Conservation (phyloP, 768 basidiomycete genomes). For the Hygrophorus russula region DNA sequence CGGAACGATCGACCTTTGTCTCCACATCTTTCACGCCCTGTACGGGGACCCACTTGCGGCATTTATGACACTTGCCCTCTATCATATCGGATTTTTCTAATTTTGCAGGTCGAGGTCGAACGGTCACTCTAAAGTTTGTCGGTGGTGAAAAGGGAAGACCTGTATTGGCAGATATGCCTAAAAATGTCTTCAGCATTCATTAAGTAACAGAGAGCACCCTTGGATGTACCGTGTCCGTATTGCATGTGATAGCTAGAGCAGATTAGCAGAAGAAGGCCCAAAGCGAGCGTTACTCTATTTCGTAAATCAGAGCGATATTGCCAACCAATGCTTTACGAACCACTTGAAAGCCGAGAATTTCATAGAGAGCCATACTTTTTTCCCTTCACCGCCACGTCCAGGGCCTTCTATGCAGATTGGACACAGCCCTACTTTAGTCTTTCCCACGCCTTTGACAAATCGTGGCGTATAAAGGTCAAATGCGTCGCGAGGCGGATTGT, state of each 20-base stretch:
- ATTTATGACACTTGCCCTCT: constrained; percentile 74
- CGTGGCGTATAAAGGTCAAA: constrained; percentile 73
- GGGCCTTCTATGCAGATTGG: constrained; percentile 60
- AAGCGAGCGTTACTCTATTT: background rate
- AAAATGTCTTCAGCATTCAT: constrained; percentile 2
- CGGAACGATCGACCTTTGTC: constrained; percentile 42
- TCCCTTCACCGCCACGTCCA: constrained; percentile 52
- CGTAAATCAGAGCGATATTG: background rate
- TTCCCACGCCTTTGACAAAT: constrained; percentile 59
- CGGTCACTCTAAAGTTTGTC: constrained; percentile 39
- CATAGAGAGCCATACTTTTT: constrained; percentile 62
- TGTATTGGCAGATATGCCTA: constrained; percentile 62
- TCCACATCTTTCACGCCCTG: constrained; percentile 69
- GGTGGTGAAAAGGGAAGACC: constrained; percentile 74
- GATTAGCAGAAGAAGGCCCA: background rate
- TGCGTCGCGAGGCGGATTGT: constrained; percentile 47
- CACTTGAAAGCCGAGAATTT: constrained; percentile 80
- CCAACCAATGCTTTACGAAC: constrained; percentile 23
- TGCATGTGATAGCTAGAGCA: constrained; percentile 68
- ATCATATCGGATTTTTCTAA: constrained; percentile 47
- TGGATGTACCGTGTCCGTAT: constrained; percentile 54
- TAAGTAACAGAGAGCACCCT: background rate
- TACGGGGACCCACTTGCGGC: constrained; percentile 57
- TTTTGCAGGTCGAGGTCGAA: constrained; percentile 28
- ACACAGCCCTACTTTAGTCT: constrained; percentile 63